Conservation (phyloP, 768 basidiomycete genomes). For the Boletus sensibilis region DNA sequence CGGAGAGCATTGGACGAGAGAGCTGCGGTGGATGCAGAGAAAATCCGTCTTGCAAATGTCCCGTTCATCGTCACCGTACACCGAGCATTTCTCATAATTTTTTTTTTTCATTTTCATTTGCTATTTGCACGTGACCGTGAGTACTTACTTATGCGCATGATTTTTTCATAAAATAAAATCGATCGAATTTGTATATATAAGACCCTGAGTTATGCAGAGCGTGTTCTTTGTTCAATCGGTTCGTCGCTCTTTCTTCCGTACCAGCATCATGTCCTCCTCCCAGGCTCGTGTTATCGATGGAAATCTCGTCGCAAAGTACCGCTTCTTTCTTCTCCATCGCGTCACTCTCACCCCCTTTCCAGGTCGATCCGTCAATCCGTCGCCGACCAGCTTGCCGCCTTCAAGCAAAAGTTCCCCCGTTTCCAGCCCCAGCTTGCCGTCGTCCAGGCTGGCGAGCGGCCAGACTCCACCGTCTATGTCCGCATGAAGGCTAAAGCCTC, state of each 20-base stretch:
- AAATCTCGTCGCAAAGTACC: constrained; percentile 78
- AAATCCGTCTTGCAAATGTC: constrained; percentile 46
- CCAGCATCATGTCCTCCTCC: constrained; percentile 41
- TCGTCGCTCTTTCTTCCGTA: constrained; percentile 18
- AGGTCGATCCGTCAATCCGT: constrained; percentile 83
- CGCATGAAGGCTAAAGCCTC: constrained; percentile 98
- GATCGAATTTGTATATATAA: constrained; percentile 3
- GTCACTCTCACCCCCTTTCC: constrained; percentile 8
- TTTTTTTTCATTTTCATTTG: neutral
- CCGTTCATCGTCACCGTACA: constrained; percentile 44
- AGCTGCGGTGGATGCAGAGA: constrained; percentile 62
- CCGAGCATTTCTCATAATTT: neutral
- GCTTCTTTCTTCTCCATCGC: constrained; percentile 14
- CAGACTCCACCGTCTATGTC: constrained; percentile 90
- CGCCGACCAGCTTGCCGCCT: constrained; percentile 60
- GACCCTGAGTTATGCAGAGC: constrained; percentile 6
- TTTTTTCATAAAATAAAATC: neutral
- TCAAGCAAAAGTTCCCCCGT: constrained; percentile 71
- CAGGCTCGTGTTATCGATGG: constrained; percentile 75
- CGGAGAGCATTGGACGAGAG: constrained; percentile 49
- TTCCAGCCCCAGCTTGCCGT: constrained; percentile 91
- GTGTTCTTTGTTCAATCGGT: neutral
- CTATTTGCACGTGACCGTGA: constrained; percentile 24
- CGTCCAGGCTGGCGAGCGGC: constrained; percentile 89
- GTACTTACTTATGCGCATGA: neutral